Conservation (phyloP, 805 yeast genomes). For the Pichia manshurica region DNA sequence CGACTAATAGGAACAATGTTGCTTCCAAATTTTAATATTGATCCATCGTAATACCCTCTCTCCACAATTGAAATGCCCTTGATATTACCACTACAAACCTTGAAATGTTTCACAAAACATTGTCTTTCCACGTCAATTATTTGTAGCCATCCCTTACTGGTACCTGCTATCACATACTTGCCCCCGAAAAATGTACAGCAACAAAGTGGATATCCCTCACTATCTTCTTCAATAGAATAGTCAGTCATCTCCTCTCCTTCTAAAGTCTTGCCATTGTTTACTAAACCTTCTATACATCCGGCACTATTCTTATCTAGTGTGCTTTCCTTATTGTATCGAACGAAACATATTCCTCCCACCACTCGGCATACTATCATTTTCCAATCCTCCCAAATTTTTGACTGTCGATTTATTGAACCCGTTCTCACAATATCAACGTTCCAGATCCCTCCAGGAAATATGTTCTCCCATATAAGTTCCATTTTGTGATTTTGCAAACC, state of each 20-base stretch:
- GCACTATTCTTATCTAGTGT: constrained; percentile 15
- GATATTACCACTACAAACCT: constrained; percentile 63
- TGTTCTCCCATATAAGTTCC: constrained; percentile 16
- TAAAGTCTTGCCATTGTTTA: constrained; percentile 15
- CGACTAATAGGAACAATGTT: constrained; percentile 37
- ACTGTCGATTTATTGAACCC: background rate
- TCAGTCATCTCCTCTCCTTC: background rate
- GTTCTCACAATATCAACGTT: constrained; percentile 2
- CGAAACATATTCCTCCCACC: constrained; percentile 7
- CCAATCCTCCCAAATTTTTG: constrained; percentile 3
- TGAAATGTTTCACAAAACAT: constrained; percentile 36
- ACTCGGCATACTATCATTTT: constrained; percentile 6
- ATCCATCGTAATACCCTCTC: constrained; percentile 22
- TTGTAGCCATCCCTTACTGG: constrained; percentile 73
- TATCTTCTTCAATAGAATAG: background rate
- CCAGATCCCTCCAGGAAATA: constrained; percentile 15
- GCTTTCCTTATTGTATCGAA: background rate
- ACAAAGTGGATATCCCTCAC: constrained; percentile 11
- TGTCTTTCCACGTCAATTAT: constrained; percentile 33
- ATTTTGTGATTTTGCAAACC: constrained; percentile 47
- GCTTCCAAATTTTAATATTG: constrained; percentile 4
- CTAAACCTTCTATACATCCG: constrained; percentile 3
- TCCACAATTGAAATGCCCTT: constrained; percentile 59
- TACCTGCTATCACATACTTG: constrained; percentile 60
- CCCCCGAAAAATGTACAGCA: constrained; percentile 34